Base-by-base conservation (phyloP, 345 rosid species). In the Rhodamnia rubescens region DNA sequence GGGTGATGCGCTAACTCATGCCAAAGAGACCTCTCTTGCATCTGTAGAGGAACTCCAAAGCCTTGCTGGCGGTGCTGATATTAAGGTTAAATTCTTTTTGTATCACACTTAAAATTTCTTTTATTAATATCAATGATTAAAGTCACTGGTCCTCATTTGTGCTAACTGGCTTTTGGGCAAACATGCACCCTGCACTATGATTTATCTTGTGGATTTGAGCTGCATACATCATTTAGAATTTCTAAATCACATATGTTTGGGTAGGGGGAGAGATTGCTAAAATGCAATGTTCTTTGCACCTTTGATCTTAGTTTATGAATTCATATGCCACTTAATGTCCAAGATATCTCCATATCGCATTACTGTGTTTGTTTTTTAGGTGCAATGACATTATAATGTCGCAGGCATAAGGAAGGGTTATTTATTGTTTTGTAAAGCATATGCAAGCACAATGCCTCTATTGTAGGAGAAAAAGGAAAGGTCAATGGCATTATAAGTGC, bases 31-130 rank as follows among this genome's bases (percentile, higher is more conserved):
- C 83, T 88, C 98, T 86, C 91, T 94, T 90, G 97, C 98, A 87
- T 94, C 98, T 86, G 96, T 97, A 87, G 99, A 97, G 93, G 99
- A 97, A 88, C 93, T 97, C 83, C 99, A 96, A 75, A 93, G 91
- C 85, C 98, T 97, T 88, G 99, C 98, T 50, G 99, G 96, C 2
- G 98, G 98, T 89, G 98, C 99, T 91, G 99, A 97, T 91, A 95
- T 97, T 86, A 97, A 97, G 99, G 98, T 96, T 53, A 83, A 83
- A 22, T 84, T 59, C n/a, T 54, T 86, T 26, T 64, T 55, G 21
- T 26, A 12, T 32, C 64, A 61, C 29, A 14, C 49, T 15, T 40
- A 36, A 16, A 40, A 21, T 29, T 32, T 42, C 22, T 85, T 36
- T 78, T 57, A 81, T 82, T 82, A 27, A 27, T 36, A 12, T 11